A percentile compares a stretch with the other conserved stretches of the same genome.
These are phyloP conservation scores for Scenedesmus sp. DNA, from an alignment of 163 green algal genomes.

Conservation along the genomic window DNA sequence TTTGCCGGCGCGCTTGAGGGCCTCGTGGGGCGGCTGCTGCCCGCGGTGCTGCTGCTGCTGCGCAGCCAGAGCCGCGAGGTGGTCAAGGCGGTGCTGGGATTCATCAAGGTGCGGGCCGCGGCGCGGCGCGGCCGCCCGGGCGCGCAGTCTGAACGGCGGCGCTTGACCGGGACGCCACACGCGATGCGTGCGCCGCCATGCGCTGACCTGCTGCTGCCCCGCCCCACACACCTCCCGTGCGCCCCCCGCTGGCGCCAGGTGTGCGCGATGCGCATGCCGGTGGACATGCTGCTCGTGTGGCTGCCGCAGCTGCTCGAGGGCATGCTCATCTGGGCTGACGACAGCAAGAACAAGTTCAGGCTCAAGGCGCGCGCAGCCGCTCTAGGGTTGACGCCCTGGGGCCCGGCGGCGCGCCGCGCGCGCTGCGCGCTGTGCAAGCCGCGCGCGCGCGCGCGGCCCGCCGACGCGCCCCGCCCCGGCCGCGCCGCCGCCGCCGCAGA, in stretches of 20 bases:
- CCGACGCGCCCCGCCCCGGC: background rate
- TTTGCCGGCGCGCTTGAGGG: slow-evolving; percentile 74
- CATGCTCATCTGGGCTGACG: slow-evolving; percentile 91
- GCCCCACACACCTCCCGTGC: too few relatives aligned
- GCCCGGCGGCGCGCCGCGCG: background rate
- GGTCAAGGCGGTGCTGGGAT: slow-evolving; percentile 94
- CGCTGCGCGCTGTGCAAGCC: background rate
- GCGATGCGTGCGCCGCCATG: too few relatives aligned
- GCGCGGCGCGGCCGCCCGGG: too few relatives aligned
- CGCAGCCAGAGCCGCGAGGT: slow-evolving; percentile 88
- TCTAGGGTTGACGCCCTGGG: background rate
- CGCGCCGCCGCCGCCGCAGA: too few relatives aligned
- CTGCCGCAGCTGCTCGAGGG: slow-evolving; percentile 86
- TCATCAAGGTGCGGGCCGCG: slow-evolving; percentile 91
- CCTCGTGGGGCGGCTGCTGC: slow-evolving; percentile 75
- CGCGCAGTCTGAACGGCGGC: too few relatives aligned
- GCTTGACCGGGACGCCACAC: too few relatives aligned
- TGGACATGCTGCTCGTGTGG: slow-evolving; percentile 71
- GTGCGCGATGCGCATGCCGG: slow-evolving; percentile 74
- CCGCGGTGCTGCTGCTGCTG: slow-evolving; percentile 89
- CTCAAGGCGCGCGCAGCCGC: slow-evolving; percentile 78
- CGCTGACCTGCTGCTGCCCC: too few relatives aligned
- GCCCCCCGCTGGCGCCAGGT: background rate
- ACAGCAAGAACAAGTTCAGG: slow-evolving; percentile 98
- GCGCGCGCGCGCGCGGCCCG: too few relatives aligned